Evolutionary conservation across 106 monocot genomes (phyloP), one percentile per base, ranked within the genome.

Genomic region (Ottelia alismoides): DNA sequence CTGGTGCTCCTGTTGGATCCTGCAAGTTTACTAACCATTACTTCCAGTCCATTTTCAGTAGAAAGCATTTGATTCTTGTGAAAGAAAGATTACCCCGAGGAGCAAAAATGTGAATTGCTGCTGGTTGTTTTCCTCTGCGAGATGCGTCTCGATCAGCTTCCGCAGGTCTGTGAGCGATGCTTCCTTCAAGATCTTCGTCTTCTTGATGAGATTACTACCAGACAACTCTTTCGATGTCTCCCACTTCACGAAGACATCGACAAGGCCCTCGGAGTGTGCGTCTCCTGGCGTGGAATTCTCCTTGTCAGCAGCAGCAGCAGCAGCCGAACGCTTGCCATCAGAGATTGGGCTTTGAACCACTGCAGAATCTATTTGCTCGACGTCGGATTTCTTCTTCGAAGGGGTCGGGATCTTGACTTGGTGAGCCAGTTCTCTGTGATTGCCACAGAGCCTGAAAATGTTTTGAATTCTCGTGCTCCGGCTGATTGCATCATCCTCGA

Each of bases 361-460:
- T n/a, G n/a, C n/a, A n/a, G n/a, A n/a, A n/a, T n/a, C n/a, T n/a
- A n/a, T n/a, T n/a, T n/a, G n/a, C n/a, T n/a, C n/a, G n/a, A n/a
- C n/a, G n/a, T n/a, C n/a, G n/a, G n/a, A n/a, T n/a, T n/a, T n/a
- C n/a, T n/a, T n/a, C n/a, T n/a, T n/a, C n/a, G n/a, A n/a, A n/a
- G n/a, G n/a, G n/a, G n/a, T n/a, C n/a, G n/a, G n/a, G n/a, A n/a
- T n/a, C n/a, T n/a, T n/a, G 14, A 66, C 74, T 24, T 88, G 81
- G 2, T 84, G 77, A 30, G 76, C 67, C 46, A 85, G 44, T 68
- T 98, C 89, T 32, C 96, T 78, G 29, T 90, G 50, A 73, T 82
- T 98, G 1, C 96, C 96, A 25, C 96, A 98, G 22, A 98, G 79
- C 64, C 85, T 81, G 56, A 90, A 89, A 20, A 98, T 98, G 62